A percentile compares a stretch with the other conserved stretches of the same genome.
Conservation (phyloP, 2,329 filamentous ascomycete species). For the Pseudogymnoascus sp. region DNA sequence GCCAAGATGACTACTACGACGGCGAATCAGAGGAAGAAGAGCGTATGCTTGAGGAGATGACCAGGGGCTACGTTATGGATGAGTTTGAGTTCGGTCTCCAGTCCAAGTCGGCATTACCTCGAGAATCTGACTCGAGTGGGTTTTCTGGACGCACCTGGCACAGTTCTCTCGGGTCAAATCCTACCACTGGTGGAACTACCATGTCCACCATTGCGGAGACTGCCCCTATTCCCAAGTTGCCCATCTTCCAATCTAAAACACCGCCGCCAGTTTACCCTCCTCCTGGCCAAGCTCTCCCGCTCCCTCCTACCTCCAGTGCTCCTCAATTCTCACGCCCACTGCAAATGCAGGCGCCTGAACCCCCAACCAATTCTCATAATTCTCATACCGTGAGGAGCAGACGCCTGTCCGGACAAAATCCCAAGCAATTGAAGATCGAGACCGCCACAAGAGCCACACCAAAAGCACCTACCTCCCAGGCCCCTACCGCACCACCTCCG, state of each 20-base stretch:
- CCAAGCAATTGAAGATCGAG: constrained; percentile 82
- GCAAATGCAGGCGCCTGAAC: background rate
- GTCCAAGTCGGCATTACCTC: constrained; percentile 58
- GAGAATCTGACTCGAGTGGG: constrained; percentile 74
- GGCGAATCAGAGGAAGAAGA: constrained; percentile 62
- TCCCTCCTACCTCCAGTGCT: constrained; percentile 38
- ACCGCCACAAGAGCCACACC: constrained; percentile 37
- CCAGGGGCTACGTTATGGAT: constrained; percentile 70
- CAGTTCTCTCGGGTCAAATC: constrained; percentile 66
- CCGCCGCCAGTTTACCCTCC: constrained; percentile 20
- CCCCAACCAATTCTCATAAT: constrained; percentile 27
- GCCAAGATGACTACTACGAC: constrained; percentile 53
- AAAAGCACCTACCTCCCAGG: constrained; percentile 9
- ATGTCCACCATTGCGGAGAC: constrained; percentile 64
- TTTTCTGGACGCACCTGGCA: constrained; percentile 73
- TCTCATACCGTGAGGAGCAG: constrained; percentile 57
- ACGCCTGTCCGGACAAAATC: constrained; percentile 70
- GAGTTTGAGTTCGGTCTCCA: constrained; percentile 69
- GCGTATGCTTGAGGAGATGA: constrained; percentile 78
- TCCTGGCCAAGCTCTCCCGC: constrained; percentile 24
- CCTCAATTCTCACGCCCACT: constrained; percentile 24
- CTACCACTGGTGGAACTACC: constrained; percentile 57
- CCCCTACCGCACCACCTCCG: background rate
- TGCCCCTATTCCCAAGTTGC: constrained; percentile 21
- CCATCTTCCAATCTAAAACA: constrained; percentile 20